phyloP scores from a whole-genome alignment of 371 early-diverging fungal genomes.

The Mucor plumbeus region DNA sequence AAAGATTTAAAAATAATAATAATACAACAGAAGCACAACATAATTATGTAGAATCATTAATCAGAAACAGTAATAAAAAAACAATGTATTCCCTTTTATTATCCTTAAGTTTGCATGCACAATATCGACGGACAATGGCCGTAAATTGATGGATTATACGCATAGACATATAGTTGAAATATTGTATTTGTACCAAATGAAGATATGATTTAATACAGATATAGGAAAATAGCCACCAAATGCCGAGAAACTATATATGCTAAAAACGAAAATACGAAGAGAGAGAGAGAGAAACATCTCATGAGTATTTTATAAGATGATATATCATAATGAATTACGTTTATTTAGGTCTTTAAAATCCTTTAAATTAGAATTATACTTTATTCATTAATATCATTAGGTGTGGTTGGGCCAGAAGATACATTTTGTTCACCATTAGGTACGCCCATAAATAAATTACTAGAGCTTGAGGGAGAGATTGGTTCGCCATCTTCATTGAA shows the following conservation, averaged over 20 bases:
- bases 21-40: not conserved
- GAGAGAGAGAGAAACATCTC: too few species aligned
- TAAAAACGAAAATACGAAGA: too few species aligned
- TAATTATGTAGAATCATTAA: not conserved
- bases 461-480: slow-evolving; percentile 25
- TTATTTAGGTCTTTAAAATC: too few species aligned
- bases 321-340: not conserved
- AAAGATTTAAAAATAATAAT: slow-evolving; percentile 19
- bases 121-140: too few species aligned
- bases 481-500: slow-evolving; percentile 60
- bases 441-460: slow-evolving; percentile 9
- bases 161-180: too few species aligned
- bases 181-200: too few species aligned
- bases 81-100: not conserved
- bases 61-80: slow-evolving; percentile 1
- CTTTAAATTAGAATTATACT: not conserved
- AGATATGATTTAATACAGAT: too few species aligned
- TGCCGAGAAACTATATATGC: too few species aligned
- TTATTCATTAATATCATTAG: slow-evolving; percentile 13
- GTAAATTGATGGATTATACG: too few species aligned
- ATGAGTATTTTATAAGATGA: too few species aligned
- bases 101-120: too few species aligned
- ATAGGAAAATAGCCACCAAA: too few species aligned
- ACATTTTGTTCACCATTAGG: slow-evolving; percentile 5
- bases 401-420: slow-evolving; percentile 8